Base-by-base conservation (phyloP, 192 early-diverging fungal genomes). In the Funneliformis mosseae region DNA sequence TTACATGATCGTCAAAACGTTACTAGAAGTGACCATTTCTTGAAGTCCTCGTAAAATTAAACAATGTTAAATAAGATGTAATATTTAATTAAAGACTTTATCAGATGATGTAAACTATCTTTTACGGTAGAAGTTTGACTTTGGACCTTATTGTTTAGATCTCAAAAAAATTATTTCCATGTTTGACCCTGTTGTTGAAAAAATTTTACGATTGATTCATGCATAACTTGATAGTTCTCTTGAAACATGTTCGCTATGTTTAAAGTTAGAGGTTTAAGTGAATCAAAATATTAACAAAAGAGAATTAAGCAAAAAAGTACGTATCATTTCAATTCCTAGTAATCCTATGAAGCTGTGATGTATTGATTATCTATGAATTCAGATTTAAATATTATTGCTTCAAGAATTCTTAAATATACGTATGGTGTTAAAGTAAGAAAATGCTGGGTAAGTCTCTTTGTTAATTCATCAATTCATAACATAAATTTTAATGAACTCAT, bases 231-330 rank as follows among this genome's bases (percentile, higher is more conserved):
- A 74, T 60, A 78, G 84, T 48, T 41, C 55, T 42, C 9, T 48
- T 50, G 38, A 77, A 77, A 69, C 50, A 39, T 80, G 80, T 59
- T 50, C 63, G 79, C 81, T 8, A 84, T 86, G 16, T 86, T 86
- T 63, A 72, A 84, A 78, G 81, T 84, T 12, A 81, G 85, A 66
- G 85, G 81, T 2, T 82, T 86, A 60, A 83, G 85, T 55, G 79
- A 83, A 10, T 82, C 80, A 8, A 61, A 60, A 27, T 86, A 86
- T 38, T 46, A 84, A 48, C 76, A 81, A 59, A 76, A 82, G n/a
- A 81, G 81, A 67, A 77, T 84, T 74, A 75, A 77, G 7, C 74
- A 84, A 78, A 71, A 82, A 76, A 28, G 81, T 86, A n/a, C 48
- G 33, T 39, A 28, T 78, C 28, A 76, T 86, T 38, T 42, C 69